phyloP scores from a whole-genome alignment of 2,329 filamentous ascomycete genomes.

The Aspergillus japonicus region DNA sequence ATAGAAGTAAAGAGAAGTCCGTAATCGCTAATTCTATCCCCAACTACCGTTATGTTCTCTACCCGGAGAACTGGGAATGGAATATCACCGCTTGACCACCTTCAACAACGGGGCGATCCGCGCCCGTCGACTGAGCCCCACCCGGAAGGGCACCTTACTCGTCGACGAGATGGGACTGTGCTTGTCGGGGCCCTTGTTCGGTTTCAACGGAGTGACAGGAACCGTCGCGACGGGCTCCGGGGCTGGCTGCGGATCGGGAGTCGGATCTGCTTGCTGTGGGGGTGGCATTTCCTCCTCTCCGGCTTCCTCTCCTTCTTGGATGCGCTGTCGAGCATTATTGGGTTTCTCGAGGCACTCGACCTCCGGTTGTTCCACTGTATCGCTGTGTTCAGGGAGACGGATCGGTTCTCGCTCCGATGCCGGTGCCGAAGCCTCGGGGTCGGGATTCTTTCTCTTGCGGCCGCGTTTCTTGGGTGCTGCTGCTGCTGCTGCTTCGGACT shows the following conservation, averaged over 20 bases:
- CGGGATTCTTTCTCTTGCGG: constrained; percentile 41
- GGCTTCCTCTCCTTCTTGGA: not conserved
- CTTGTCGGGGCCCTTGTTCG: constrained; percentile 34
- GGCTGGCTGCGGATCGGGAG: not conserved
- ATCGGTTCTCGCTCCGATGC: not conserved
- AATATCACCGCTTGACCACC: constrained; percentile 38
- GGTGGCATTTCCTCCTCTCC: not conserved
- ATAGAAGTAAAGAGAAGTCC: not conserved
- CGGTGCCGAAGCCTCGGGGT: not conserved
- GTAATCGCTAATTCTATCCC: not conserved
- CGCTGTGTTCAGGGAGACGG: too few relatives aligned
- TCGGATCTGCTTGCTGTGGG: not conserved
- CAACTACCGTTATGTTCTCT: not conserved
- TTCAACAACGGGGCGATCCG: constrained; percentile 51
- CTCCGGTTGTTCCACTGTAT: not conserved
- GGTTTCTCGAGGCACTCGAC: not conserved
- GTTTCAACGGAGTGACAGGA: constrained; percentile 2
- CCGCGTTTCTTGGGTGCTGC: constrained; percentile 44
- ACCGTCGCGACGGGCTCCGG: not conserved
- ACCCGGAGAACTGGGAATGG: not conserved
- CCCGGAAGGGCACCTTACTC: constrained; percentile 44
- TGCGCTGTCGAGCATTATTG: not conserved
- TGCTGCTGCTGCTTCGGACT: not conserved
- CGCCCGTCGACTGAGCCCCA: constrained; percentile 51
- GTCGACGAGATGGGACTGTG: constrained; percentile 43